Base-by-base conservation (phyloP, 352 stramenopile genomes). In the Globisporangium lucens region DNA sequence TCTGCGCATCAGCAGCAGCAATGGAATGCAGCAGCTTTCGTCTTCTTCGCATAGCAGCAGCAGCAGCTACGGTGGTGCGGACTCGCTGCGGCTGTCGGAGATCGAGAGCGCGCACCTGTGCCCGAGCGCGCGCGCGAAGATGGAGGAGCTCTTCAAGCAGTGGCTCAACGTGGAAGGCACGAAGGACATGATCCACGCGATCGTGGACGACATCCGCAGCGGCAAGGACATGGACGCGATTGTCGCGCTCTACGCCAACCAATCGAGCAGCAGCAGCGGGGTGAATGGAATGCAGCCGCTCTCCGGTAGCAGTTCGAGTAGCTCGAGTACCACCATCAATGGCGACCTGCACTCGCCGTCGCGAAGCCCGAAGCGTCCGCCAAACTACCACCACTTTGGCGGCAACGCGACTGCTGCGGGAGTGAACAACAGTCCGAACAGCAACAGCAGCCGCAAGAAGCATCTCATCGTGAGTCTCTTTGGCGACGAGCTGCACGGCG, bases 161-260 rank as follows among this genome's bases (percentile, higher is more conserved):
- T 95, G 86, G 85, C 83, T 95, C n/a, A 93, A 89, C 60, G 78
- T 92, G 24, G 87, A 95, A 53, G 80, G 83, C 60, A 94, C 87
- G 38, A 89, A 91, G 67, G 85, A 93, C 63, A 89, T 94, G 81
- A 95, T 95, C 68, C 84, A 91, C 63, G 79, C 72, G 36, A 80
- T 95, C 57, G 86, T 93, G 55, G 80, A 87, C 7, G 85, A 95
- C 68, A 75, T 94, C 61, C 83, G 86, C n/a, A 82, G 75, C 56
- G 85, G 85, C 41, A 89, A 89, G 58, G 86, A 89, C 58, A 76
- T 94, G 38, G 77, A 85, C 49, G 41, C 82, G 36, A 59, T 80
- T 43, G 70, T 75, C 10, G 71, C 66, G 67, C 63, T 75, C 64
- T 56, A 77, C 29, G 61, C 70, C 36, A 75, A 51, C 36, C 43